Conservation (phyloP, 2,329 filamentous ascomycete species). For the Paecilomyces sp. region DNA sequence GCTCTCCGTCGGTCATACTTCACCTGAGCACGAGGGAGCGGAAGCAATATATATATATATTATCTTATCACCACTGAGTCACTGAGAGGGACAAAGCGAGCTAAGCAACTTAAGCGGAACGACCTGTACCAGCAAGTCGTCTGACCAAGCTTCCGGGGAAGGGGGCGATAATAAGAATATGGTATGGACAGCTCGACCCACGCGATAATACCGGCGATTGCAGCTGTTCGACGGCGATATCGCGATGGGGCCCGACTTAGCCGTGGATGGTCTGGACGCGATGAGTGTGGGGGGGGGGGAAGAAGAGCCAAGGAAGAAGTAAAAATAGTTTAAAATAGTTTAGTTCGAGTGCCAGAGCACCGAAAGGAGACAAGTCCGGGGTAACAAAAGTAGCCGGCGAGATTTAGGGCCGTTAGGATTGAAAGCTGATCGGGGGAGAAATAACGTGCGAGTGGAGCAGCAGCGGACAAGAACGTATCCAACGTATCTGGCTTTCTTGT, state of each 20-base stretch:
- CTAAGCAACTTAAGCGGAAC: background rate
- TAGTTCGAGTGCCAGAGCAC: background rate
- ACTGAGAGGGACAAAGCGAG: background rate
- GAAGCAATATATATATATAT: background rate
- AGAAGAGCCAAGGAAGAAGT: background rate
- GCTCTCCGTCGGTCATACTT: conserved; percentile 2
- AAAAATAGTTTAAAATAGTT: background rate
- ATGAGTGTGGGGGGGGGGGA: background rate
- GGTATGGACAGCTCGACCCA: background rate
- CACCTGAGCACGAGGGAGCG: background rate
- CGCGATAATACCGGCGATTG: background rate
- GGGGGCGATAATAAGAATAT: background rate
- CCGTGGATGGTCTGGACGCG: background rate
- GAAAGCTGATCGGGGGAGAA: background rate
- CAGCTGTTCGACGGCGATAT: background rate
- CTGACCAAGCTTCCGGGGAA: background rate
- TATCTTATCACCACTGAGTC: background rate
- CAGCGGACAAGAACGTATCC: background rate
- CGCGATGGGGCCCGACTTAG: background rate
- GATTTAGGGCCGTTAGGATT: background rate
- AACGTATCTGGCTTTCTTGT: background rate
- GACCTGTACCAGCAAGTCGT: background rate
- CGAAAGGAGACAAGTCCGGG: background rate
- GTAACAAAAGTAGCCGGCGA: background rate
- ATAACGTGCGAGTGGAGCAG: conserved; percentile 1